Conservation (phyloP, 148 eudicot genomes). For the Rhododendron henanense region DNA sequence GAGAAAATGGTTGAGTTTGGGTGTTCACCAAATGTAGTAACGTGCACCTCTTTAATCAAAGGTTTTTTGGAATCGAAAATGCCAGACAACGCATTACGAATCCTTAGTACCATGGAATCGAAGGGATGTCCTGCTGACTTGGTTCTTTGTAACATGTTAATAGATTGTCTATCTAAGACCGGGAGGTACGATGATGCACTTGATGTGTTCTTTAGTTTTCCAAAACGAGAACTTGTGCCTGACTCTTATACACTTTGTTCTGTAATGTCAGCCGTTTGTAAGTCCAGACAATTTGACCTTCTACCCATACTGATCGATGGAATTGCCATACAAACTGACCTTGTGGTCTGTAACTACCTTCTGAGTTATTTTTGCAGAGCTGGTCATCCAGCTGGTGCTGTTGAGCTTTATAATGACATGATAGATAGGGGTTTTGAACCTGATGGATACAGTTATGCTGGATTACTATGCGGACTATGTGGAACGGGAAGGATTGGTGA, state of each 20-base stretch:
- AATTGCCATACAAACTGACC: conserved; percentile 29
- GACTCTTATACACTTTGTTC: conserved; percentile 47
- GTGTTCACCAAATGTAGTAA: conserved; percentile 43
- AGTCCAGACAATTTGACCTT: conserved; percentile 27
- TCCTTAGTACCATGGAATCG: conserved; percentile 36
- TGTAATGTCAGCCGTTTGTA: conserved; percentile 26
- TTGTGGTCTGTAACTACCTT: conserved; percentile 40
- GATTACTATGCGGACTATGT: conserved; percentile 38
- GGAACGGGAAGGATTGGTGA: conserved; percentile 23
- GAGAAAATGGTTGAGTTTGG: conserved; percentile 48
- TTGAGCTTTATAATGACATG: conserved; percentile 44
- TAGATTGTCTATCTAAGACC: conserved; percentile 39
- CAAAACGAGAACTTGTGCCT: conserved; percentile 31
- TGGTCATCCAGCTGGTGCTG: conserved; percentile 39
- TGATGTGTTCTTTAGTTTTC: conserved; percentile 33
- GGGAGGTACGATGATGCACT: conserved; percentile 43
- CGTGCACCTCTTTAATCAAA: conserved; percentile 44
- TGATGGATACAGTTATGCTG: conserved; percentile 48
- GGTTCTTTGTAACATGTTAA: conserved; percentile 46
- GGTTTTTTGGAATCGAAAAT: conserved; percentile 33
- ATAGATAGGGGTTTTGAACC: conserved; percentile 31
- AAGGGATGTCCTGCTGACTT: conserved; percentile 39
- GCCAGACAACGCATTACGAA: conserved; percentile 31
- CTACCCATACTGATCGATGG: conserved; percentile 37
- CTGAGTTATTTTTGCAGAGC: conserved; percentile 50